phyloP scores from a whole-genome alignment of 495 filamentous ascomycete genomes.

The Podospora conica region DNA sequence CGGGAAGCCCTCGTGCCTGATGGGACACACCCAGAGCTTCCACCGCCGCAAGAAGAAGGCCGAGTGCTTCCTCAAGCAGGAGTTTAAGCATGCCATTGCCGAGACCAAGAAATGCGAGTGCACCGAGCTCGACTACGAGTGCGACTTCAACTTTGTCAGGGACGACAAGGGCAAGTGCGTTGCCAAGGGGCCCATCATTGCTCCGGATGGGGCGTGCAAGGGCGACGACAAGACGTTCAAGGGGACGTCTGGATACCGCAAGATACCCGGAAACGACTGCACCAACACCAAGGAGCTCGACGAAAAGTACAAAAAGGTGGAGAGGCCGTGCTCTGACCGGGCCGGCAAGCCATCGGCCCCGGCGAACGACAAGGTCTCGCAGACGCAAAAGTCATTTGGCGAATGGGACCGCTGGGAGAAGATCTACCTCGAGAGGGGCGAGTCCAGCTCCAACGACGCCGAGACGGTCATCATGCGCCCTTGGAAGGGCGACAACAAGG shows the following conservation, averaged over 20 bases:
- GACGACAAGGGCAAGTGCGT: slow-evolving; percentile 56
- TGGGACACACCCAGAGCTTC: slow-evolving; percentile 89
- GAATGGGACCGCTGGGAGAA: slow-evolving; percentile 54
- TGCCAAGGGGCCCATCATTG: slow-evolving; percentile 41
- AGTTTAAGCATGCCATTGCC: slow-evolving; percentile 67
- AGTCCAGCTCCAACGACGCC: slow-evolving; percentile 54
- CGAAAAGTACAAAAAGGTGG: slow-evolving; percentile 54
- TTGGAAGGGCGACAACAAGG: background rate
- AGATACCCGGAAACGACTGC: slow-evolving; percentile 89
- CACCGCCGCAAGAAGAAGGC: slow-evolving; percentile 73
- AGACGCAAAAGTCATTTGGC: slow-evolving; percentile 51
- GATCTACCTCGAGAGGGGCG: slow-evolving; percentile 74
- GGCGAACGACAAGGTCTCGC: slow-evolving; percentile 55
- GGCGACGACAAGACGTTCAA: slow-evolving; percentile 60
- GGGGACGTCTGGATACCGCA: slow-evolving; percentile 82
- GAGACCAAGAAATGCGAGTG: slow-evolving; percentile 70
- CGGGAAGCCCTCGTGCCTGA: slow-evolving; percentile 76
- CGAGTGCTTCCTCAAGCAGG: slow-evolving; percentile 81
- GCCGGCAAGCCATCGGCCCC: slow-evolving; percentile 34
- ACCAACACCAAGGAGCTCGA: slow-evolving; percentile 45
- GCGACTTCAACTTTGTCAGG: slow-evolving; percentile 79
- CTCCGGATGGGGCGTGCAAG: slow-evolving; percentile 62
- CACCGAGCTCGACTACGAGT: slow-evolving; percentile 80
- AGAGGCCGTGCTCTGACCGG: slow-evolving; percentile 48
- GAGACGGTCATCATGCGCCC: slow-evolving; percentile 82